Evolutionary conservation across 495 filamentous ascomycete species (phyloP).

Genomic region (Neurospora sp.): DNA sequence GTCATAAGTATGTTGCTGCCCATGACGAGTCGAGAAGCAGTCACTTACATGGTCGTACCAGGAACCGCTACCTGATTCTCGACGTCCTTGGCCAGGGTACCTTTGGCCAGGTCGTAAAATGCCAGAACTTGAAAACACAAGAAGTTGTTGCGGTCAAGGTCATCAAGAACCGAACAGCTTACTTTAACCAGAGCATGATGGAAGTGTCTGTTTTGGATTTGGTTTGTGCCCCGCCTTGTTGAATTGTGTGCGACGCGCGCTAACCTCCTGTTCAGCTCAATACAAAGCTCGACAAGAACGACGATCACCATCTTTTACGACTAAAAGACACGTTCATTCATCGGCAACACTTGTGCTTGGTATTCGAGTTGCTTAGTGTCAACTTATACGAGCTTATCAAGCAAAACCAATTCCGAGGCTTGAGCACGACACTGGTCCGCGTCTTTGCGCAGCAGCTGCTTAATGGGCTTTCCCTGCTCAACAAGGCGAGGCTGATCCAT

Average conservation of each 20-base stretch:
- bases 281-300: constrained; percentile 97
- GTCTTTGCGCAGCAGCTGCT: constrained; percentile 97
- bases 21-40: neutral
- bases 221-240: constrained; percentile 40
- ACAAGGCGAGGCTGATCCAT: constrained; percentile 95
- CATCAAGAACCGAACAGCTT: constrained; percentile 97
- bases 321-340: constrained; percentile 99
- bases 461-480: constrained; percentile 83
- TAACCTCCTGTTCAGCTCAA: constrained; percentile 57
- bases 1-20: constrained; percentile 69
- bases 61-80: constrained; percentile 95
- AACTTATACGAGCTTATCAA: constrained; percentile 99
- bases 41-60: constrained; percentile 22
- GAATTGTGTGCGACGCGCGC: neutral
- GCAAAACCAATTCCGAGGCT: constrained; percentile 96
- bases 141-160: constrained; percentile 99
- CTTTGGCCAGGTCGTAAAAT: constrained; percentile 99
- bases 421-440: constrained; percentile 94
- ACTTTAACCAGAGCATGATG: constrained; percentile 99
- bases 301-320: constrained; percentile 93
- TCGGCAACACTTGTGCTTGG: constrained; percentile 91
- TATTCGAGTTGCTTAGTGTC: constrained; percentile 94
- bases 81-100: constrained; percentile 98
- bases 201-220: constrained; percentile 96
- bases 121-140: constrained; percentile 94